phyloP scores from a whole-genome alignment of 2,329 filamentous ascomycete species.

The Drechslerella stenobrocha region DNA sequence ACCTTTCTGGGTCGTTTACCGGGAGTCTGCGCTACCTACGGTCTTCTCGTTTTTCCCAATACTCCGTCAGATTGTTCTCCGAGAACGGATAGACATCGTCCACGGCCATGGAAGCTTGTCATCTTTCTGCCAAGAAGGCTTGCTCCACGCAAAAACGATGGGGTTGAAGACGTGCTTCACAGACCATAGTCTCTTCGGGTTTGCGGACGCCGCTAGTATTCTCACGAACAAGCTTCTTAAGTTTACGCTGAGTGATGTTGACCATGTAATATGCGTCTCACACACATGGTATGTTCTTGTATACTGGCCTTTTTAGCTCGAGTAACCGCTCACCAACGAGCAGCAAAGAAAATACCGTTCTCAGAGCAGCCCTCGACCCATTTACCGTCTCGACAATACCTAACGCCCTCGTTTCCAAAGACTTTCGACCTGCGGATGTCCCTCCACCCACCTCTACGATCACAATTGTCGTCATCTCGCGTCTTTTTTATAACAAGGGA shows the following conservation, averaged over 20 bases:
- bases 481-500: conserved; percentile 98
- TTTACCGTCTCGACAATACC: conserved; percentile 97
- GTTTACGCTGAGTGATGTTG: conserved; percentile 92
- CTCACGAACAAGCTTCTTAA: conserved; percentile 96
- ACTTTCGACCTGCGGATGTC: conserved; percentile 69
- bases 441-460: conserved; percentile 67
- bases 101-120: conserved; percentile 96
- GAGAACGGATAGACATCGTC: conserved; percentile 93
- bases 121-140: conserved; percentile 90
- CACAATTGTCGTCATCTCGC: conserved; percentile 94
- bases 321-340: conserved; percentile 33
- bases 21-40: conserved; percentile 88
- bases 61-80: conserved; percentile 93
- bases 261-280: conserved; percentile 97
- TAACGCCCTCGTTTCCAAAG: conserved; percentile 94
- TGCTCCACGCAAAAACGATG: conserved; percentile 94
- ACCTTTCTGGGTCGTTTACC: conserved; percentile 93
- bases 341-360: conserved; percentile 96
- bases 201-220: conserved; percentile 93
- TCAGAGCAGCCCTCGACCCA: conserved; percentile 90
- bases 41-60: conserved; percentile 98
- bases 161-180: conserved; percentile 93
- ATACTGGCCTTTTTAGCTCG: not conserved
- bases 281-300: conserved; percentile 78
- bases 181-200: conserved; percentile 95